These are phyloP conservation scores for Rhodotorula babjevae DNA, from an alignment of 768 basidiomycete genomes.

Conservation along the genomic window DNA sequence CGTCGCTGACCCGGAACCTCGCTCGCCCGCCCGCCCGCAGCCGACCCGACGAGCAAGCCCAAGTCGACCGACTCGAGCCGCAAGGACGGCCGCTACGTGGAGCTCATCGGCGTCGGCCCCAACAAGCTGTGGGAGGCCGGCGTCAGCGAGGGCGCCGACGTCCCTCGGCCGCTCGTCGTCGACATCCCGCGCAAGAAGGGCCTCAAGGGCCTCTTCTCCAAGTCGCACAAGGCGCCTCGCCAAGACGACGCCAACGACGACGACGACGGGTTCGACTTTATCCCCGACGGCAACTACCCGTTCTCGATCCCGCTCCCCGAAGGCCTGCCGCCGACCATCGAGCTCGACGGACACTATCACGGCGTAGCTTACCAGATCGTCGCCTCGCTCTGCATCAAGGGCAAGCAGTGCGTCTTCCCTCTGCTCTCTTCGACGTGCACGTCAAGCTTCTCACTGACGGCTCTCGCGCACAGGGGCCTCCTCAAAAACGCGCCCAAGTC, in stretches of 20 bases:
- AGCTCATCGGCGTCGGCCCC: constrained; percentile 75
- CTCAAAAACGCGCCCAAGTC: constrained; percentile 21
- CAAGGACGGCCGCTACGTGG: constrained; percentile 54
- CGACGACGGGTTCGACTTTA: constrained; percentile 27
- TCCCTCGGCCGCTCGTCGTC: neutral
- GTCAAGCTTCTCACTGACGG: neutral
- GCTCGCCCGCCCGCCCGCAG: neutral
- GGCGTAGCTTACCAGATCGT: constrained; percentile 87
- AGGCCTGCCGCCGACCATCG: constrained; percentile 78
- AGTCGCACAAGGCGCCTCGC: neutral
- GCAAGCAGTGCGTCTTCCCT: constrained; percentile 62
- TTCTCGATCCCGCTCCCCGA: constrained; percentile 90
- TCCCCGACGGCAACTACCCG: constrained; percentile 63
- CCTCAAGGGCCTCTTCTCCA: neutral
- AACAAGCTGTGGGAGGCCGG: constrained; percentile 75
- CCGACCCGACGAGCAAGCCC: neutral
- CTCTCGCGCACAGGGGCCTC: neutral
- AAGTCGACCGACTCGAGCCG: neutral
- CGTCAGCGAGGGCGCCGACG: constrained; percentile 52
- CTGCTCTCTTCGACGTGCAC: neutral
- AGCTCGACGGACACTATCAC: constrained; percentile 65
- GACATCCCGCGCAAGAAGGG: constrained; percentile 9
- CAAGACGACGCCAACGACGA: constrained; percentile 11
- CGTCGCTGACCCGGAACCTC: too few species aligned
- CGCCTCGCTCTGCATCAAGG: constrained; percentile 76